Conservation (phyloP, 2,329 filamentous ascomycete species). For the Sarocladium strictum region DNA sequence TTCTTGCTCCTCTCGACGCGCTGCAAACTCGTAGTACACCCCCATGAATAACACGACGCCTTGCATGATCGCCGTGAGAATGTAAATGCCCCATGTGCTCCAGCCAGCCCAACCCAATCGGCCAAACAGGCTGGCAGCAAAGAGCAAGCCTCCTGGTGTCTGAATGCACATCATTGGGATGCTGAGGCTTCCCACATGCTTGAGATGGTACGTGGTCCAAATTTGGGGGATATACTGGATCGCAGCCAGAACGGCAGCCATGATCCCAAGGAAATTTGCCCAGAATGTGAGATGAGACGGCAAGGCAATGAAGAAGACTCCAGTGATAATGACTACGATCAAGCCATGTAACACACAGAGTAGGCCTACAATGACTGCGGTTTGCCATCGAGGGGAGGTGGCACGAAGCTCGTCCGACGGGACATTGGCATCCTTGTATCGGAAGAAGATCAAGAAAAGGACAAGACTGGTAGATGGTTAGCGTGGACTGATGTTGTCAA, state of each 20-base stretch:
- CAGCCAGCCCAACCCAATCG: slow-evolving; percentile 78
- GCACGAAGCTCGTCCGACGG: slow-evolving; percentile 43
- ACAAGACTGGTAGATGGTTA: slow-evolving; percentile 58
- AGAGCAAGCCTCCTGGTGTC: slow-evolving; percentile 86
- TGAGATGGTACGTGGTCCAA: slow-evolving; percentile 78
- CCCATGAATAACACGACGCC: slow-evolving; percentile 75
- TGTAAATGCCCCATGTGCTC: slow-evolving; percentile 92
- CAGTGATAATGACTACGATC: slow-evolving; percentile 61
- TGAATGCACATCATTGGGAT: slow-evolving; percentile 99
- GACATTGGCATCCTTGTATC: slow-evolving; percentile 50
- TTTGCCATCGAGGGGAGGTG: slow-evolving; percentile 64
- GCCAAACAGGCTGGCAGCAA: slow-evolving; percentile 75
- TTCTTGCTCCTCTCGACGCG: slow-evolving; percentile 26
- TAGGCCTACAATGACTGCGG: slow-evolving; percentile 68
- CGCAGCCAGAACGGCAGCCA: slow-evolving; percentile 70
- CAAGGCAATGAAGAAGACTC: slow-evolving; percentile 57
- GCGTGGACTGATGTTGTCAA: slow-evolving; percentile 1
- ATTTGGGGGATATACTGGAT: slow-evolving; percentile 96
- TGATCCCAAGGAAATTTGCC: slow-evolving; percentile 80
- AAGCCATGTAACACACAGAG: slow-evolving; percentile 71
- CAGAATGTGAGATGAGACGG: slow-evolving; percentile 64
- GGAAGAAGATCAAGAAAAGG: slow-evolving; percentile 93
- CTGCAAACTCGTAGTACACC: slow-evolving; percentile 63
- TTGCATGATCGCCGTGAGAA: slow-evolving; percentile 81
- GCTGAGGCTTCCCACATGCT: slow-evolving; percentile 84